Base-by-base conservation (phyloP, 768 basidiomycete species). In the Imleria badia region DNA sequence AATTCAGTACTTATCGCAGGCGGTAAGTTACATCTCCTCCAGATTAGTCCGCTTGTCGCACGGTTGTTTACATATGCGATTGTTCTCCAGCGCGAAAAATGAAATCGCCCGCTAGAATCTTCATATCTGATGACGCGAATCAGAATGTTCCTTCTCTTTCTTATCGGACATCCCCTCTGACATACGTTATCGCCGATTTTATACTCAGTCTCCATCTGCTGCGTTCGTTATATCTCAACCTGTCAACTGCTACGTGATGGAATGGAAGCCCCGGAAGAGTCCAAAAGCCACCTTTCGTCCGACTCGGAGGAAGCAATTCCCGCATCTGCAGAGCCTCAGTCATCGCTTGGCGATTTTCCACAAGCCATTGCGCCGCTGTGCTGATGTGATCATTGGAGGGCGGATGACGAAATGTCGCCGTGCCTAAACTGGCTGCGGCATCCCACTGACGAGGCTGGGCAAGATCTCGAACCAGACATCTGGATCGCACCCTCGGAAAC, bases 201-300 rank as follows among this genome's bases (percentile, higher is more conserved):
- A 12, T 44, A 8, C 36, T 23, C 26, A 9, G 19, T 23, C 26
- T 33, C 34, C 39, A 14, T 33, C 29, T 41, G n/a, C 51, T 20
- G 33, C 34, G 30, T 47, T 59, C 44, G 36, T 53, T 17, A 59
- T 42, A 51, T 34, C 34, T 34, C 13, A 2, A 33, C 30, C 19
- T 20, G 41, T 48, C 56, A 62, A 51, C 43, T 49, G 26, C 39
- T 15, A 42, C 39, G 11, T n/a, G n/a, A n/a, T n/a, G n/a, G 17
- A 64, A 51, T 40, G 39, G 49, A 55, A 55, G 50, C 20, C 47
- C 36, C 15, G 5, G 20, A 46, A 48, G 4, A 7, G 20, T 41
- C 39, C n/a, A 46, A 51, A 31, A 45, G 29, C 65, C 58, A 20
- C 44, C 8, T 29, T 45, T 47, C 15, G 20, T 15, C 65, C 65